phyloP scores from a whole-genome alignment of 805 yeast species.

The Zygosaccharomyces pseudorouxii region DNA sequence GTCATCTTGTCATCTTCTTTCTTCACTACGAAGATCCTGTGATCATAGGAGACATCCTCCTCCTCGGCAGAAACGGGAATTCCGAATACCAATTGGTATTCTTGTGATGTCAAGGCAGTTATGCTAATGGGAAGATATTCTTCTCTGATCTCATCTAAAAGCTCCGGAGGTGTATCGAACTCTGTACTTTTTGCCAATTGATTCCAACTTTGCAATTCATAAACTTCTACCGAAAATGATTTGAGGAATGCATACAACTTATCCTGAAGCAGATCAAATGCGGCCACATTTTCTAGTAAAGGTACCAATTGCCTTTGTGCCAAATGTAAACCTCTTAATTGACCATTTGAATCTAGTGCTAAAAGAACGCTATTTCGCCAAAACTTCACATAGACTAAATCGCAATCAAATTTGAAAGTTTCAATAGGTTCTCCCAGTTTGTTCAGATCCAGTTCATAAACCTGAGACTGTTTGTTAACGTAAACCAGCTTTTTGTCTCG shows the following conservation, averaged over 20 bases:
- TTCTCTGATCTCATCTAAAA: conserved; percentile 28
- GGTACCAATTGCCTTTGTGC: background rate
- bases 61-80: conserved; percentile 21
- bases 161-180: conserved; percentile 22
- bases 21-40: conserved; percentile 25
- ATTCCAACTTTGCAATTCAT: conserved; percentile 1
- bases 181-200: background rate
- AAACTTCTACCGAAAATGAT: conserved; percentile 8
- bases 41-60: conserved; percentile 28
- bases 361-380: conserved; percentile 3
- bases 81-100: conserved; percentile 31
- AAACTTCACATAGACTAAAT: conserved; percentile 5
- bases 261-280: conserved; percentile 17
- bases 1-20: conserved; percentile 1
- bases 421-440: conserved; percentile 3
- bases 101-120: conserved; percentile 16
- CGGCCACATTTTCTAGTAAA: conserved; percentile 8
- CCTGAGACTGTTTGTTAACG: conserved; percentile 23
- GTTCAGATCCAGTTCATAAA: conserved; percentile 18
- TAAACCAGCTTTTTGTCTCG: conserved; percentile 32
- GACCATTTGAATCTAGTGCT: conserved; percentile 6
- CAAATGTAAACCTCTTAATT: conserved; percentile 8
- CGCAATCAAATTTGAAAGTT: conserved; percentile 1
- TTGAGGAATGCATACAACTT: conserved; percentile 5
- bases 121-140: conserved; percentile 31